Evolutionary conservation across 441 rosid genomes (phyloP).

Genomic region (Erysimum pusillum): DNA sequence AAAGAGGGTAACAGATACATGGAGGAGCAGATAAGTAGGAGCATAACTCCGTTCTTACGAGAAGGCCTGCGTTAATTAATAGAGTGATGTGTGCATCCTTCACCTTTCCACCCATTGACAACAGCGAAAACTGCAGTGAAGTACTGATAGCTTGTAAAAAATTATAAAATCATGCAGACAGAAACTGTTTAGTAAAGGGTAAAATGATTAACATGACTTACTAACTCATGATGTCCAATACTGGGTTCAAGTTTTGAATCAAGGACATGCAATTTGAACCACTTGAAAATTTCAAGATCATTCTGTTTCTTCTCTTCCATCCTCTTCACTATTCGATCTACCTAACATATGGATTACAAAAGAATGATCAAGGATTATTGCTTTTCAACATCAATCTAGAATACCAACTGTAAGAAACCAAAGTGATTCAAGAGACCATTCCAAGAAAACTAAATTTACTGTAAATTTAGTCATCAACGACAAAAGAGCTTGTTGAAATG

Average conservation of each 20-base stretch:
- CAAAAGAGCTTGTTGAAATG: not conserved
- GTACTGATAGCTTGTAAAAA: not conserved
- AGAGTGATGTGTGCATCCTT: conserved; percentile 79
- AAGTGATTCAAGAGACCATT: not conserved
- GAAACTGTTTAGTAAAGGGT: conserved; percentile 16
- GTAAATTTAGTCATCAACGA: not conserved
- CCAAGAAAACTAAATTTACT: not conserved
- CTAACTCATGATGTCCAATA: conserved; percentile 79
- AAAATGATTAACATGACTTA: conserved; percentile 53
- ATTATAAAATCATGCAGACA: not conserved
- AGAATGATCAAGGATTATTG: not conserved
- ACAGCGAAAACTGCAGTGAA: conserved; percentile 66
- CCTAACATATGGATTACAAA: conserved; percentile 50
- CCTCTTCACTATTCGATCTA: conserved; percentile 68
- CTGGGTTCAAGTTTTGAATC: conserved; percentile 80
- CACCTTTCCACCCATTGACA: conserved; percentile 82
- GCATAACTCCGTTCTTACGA: conserved; percentile 63
- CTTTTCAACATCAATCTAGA: not conserved
- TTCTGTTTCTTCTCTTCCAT: conserved; percentile 71
- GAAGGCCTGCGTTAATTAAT: conserved; percentile 83
- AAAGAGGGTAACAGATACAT: conserved; percentile 2
- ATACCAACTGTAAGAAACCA: not conserved
- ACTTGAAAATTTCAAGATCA: conserved; percentile 68
- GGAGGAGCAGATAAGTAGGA: conserved; percentile 9
- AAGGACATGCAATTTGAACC: conserved; percentile 84